These are phyloP conservation scores for Arthrobotrys pseudoclavata DNA, from an alignment of 2,329 filamentous ascomycete genomes.

Conservation along the genomic window DNA sequence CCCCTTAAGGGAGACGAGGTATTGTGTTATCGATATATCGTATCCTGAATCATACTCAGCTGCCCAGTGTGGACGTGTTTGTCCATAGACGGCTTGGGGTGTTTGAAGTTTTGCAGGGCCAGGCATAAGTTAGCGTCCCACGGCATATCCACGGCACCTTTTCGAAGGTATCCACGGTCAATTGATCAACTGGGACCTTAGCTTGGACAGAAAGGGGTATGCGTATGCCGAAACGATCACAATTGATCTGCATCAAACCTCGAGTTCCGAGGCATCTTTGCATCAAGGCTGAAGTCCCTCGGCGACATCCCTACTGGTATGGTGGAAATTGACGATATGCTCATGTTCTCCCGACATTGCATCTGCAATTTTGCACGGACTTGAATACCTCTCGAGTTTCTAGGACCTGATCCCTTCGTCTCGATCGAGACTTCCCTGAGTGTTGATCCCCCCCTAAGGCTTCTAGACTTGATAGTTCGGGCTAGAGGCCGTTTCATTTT, in stretches of 20 bases:
- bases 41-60: constrained; percentile 2
- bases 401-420: not conserved
- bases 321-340: constrained; percentile 20
- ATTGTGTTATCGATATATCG: constrained; percentile 18
- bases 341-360: constrained; percentile 11
- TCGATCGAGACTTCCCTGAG: constrained; percentile 16
- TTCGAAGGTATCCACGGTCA: constrained; percentile 2
- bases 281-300: not conserved
- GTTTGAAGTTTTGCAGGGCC: not conserved
- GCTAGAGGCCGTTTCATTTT: not conserved
- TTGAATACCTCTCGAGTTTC: constrained; percentile 7
- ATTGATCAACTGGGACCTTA: not conserved
- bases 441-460: not conserved
- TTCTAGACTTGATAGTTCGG: constrained; percentile 7
- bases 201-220: constrained; percentile 10
- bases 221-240: constrained; percentile 1
- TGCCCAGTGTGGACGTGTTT: constrained; percentile 2
- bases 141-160: not conserved
- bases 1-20: not conserved
- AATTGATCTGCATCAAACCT: not conserved
- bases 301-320: too few species aligned
- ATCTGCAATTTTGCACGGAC: constrained; percentile 18
- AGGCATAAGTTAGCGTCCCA: constrained; percentile 1
- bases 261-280: not conserved
- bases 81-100: constrained; percentile 9